phyloP scores from a whole-genome alignment of 257 asterid species.

The Gentiana straminea region DNA sequence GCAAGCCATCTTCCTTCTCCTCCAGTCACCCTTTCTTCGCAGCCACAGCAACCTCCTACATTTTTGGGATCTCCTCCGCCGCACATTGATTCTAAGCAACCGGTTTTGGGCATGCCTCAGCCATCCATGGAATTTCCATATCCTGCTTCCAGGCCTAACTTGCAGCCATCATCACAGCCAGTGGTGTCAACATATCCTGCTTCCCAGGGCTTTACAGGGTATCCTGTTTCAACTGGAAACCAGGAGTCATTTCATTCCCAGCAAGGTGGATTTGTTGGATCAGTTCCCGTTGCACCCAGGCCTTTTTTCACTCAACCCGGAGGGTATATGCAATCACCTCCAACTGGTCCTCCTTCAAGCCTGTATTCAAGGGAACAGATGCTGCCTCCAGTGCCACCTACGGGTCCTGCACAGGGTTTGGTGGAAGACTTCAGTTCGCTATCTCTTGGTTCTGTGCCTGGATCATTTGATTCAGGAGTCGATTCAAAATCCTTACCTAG shows the following conservation, averaged over 20 bases:
- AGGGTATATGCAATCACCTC: conserved; percentile 56
- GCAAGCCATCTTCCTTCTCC: conserved; percentile 25
- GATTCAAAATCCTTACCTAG: conserved; percentile 71
- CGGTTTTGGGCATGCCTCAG: conserved; percentile 24
- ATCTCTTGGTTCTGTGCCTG: conserved; percentile 79
- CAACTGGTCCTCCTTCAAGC: conserved; percentile 24
- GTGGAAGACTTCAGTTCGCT: conserved; percentile 89
- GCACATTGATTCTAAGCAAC: conserved; percentile 37
- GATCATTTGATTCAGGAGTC: conserved; percentile 72
- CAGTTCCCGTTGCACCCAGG: conserved; percentile 24
- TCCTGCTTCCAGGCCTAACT: conserved; percentile 36
- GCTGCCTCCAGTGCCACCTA: conserved; percentile 45
- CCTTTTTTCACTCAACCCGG: conserved; percentile 47
- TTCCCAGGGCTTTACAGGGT: conserved; percentile 60
- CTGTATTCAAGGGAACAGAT: conserved; percentile 5
- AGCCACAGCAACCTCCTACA: conserved; percentile 36
- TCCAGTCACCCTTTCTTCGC: conserved; percentile 33
- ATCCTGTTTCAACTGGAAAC: conserved; percentile 41
- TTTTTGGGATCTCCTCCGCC: conserved; percentile 63
- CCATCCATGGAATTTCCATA: conserved; percentile 31
- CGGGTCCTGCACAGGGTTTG: conserved; percentile 42
- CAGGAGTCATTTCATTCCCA: conserved; percentile 33
- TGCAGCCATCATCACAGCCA: conserved; percentile 59
- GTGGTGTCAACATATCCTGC: conserved; percentile 39
- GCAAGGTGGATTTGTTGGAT: conserved; percentile 49